Evolutionary conservation across 345 rosid species (phyloP).

Genomic region (Turnera subulata): DNA sequence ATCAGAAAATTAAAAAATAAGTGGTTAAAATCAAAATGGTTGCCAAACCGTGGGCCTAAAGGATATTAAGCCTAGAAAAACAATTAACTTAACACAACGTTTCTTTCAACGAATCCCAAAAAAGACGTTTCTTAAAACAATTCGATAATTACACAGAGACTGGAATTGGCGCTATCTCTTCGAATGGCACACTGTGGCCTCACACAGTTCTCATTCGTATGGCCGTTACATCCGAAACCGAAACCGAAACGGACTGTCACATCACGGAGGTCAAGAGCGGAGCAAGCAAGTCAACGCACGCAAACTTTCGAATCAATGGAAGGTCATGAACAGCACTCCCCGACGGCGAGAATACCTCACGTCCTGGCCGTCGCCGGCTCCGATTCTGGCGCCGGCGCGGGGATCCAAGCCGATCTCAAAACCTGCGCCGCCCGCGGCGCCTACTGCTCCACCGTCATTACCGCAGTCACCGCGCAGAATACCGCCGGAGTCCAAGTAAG

Average conservation of each 20-base stretch:
- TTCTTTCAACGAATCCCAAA: no score
- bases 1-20: no score
- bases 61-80: no score
- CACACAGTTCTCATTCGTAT: no score
- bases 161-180: no score
- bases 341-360: conserved; percentile 52
- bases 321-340: background rate
- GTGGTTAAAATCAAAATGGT: no score
- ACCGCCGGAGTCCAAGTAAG: conserved; percentile 74
- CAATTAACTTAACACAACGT: no score
- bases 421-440: conserved; percentile 88
- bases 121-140: no score
- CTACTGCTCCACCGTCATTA: conserved; percentile 84
- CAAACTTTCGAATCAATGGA: background rate
- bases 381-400: conserved; percentile 95
- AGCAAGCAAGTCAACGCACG: background rate
- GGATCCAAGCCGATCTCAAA: conserved; percentile 95
- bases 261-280: background rate
- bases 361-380: conserved; percentile 87
- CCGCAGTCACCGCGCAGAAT: conserved; percentile 95
- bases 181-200: no score
- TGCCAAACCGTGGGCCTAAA: no score
- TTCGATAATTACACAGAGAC: no score
- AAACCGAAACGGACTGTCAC: background rate
- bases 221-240: no score